Evolutionary conservation across 352 stramenopile species (phyloP).

Genomic region (Phytophthora pistaciae): DNA sequence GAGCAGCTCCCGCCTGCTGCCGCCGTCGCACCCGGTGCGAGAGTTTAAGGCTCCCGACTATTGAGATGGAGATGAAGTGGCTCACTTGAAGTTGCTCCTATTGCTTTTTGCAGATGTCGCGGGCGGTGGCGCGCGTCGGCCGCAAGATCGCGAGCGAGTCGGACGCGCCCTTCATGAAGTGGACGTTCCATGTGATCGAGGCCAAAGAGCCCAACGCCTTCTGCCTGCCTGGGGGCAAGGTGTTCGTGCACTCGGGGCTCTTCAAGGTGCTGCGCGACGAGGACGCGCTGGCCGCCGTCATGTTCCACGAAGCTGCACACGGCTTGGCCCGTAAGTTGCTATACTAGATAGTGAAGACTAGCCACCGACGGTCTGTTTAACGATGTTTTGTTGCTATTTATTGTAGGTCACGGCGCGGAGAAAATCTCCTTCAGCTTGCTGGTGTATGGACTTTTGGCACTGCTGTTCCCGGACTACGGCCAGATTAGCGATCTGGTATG

Average conservation of each 20-base stretch:
- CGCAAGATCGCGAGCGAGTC: constrained; percentile 59
- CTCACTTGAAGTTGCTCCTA: not conserved
- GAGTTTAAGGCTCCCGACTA: not conserved
- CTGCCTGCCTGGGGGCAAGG: constrained; percentile 76
- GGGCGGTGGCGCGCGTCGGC: constrained; percentile 65
- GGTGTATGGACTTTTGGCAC: constrained; percentile 58
- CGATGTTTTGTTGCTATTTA: not conserved
- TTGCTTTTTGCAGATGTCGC: constrained; percentile 49
- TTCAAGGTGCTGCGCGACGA: constrained; percentile 75
- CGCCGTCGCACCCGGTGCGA: constrained; percentile 54
- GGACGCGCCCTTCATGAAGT: constrained; percentile 64
- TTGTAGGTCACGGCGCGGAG: constrained; percentile 69
- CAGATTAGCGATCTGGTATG: constrained; percentile 63
- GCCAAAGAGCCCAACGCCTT: constrained; percentile 78
- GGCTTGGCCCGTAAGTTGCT: constrained; percentile 61
- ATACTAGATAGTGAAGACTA: not conserved
- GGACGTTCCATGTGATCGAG: constrained; percentile 78
- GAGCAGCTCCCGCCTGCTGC: constrained; percentile 50
- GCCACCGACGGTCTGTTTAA: not conserved
- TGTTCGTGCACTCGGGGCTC: constrained; percentile 78
- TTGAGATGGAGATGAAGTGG: not conserved
- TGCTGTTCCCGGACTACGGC: constrained; percentile 64
- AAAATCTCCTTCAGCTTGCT: constrained; percentile 77
- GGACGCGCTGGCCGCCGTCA: constrained; percentile 69
- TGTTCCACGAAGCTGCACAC: constrained; percentile 81